Conservation (phyloP, 257 asterid species). For the Forsythia viridissima region DNA sequence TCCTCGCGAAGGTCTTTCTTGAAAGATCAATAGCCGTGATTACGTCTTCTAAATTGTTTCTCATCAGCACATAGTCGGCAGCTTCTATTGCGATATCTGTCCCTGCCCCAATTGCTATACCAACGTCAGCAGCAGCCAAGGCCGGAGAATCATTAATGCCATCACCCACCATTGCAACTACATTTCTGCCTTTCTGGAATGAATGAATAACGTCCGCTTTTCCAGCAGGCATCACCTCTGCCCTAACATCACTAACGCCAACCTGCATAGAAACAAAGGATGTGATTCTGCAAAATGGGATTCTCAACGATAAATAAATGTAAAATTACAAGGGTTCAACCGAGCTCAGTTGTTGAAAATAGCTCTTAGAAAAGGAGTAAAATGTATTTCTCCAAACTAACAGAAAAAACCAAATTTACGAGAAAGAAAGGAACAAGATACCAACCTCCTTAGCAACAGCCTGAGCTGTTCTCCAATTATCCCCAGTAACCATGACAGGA, state of each 20-base stretch:
- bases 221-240: conserved; percentile 98
- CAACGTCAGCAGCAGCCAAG: conserved; percentile 96
- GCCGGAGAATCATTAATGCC: conserved; percentile 99
- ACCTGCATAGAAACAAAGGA: conserved; percentile 50
- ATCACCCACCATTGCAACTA: conserved; percentile 99
- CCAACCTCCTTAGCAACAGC: conserved; percentile 96
- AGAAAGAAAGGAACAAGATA: conserved; percentile 3
- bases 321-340: too few species aligned
- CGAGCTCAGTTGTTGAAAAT: too few species aligned
- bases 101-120: conserved; percentile 99
- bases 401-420: too few species aligned
- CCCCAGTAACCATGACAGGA: conserved; percentile 99
- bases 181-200: conserved; percentile 70
- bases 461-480: conserved; percentile 94
- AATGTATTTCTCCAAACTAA: too few species aligned
- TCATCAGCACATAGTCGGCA: conserved; percentile 91
- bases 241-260: conserved; percentile 85
- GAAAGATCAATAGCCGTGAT: conserved; percentile 96
- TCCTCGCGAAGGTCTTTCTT: conserved; percentile 76
- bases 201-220: conserved; percentile 87
- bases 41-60: conserved; percentile 89
- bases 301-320: too few species aligned
- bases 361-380: too few species aligned
- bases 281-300: too few species aligned
- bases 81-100: conserved; percentile 98